Base-by-base conservation (phyloP, 768 basidiomycete species). In the Auriscalpium vulgare region DNA sequence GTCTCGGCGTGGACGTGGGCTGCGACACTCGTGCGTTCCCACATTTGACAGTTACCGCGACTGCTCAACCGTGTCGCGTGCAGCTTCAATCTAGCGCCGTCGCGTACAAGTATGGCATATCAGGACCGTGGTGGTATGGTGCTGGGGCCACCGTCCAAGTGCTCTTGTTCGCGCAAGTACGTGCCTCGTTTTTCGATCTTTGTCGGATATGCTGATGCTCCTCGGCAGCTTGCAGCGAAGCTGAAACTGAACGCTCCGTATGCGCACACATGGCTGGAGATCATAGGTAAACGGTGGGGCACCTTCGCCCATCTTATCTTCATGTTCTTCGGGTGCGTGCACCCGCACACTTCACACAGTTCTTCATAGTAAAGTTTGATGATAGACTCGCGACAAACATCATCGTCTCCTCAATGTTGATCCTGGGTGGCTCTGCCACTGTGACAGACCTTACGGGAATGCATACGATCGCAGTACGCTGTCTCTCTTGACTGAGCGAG, bases 1-100 rank as follows among this genome's bases (percentile, higher is more conserved):
- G 92, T 95, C 19, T 87, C 85, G 17, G 91, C 93, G 0, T 95
- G 92, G 91, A 93, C 91, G n/a, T 89, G 85, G 79, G 87, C 87
- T 3, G 88, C 87, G 17, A 90, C 87, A 0, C 69, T 89, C 56
- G 85, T 85, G 55, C 17, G 66, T 59, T 29, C 10, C 8, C 3
- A 23, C 17, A n/a, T 17, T 23, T 61, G 38, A 55, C 35, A 34
- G 29, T 29, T 2, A 29, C 29, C 29, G 7, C 29, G 29, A 29
- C 29, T 29, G 29, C 29, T 29, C 5, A 29, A 29, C 29, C 4
- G 4, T 29, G 29, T 29, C 29, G n/a, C 56, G 51, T 11, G 2
- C 50, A 82, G 81, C 74, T 91, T 2, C 88, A 91, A 79, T 86
- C 84, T 35, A 88, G 86, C 54, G 88, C 89, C 0, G 83, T 91